Evolutionary conservation across 345 rosid genomes (phyloP).

Genomic region (Ricinus communis): DNA sequence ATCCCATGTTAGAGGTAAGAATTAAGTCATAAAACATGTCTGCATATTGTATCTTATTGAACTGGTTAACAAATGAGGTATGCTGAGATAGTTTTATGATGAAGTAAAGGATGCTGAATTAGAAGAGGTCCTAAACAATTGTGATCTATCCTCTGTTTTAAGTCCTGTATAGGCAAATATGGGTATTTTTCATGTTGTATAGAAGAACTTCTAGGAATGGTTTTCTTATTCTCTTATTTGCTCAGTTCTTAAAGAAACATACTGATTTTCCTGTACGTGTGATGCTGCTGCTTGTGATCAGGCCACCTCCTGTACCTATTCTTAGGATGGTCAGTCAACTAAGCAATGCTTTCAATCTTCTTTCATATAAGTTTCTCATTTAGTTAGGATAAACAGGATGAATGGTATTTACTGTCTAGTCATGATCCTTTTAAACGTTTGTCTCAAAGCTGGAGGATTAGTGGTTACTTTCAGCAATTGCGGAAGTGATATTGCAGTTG

Average conservation of each 20-base stretch:
- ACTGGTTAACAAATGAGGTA: neutral
- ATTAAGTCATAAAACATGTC: neutral
- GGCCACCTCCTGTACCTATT: too few relatives aligned
- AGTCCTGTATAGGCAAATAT: neutral
- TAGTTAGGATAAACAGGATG: neutral
- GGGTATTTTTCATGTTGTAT: neutral
- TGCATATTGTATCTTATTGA: neutral
- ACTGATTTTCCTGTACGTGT: neutral
- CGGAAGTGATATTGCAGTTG: neutral
- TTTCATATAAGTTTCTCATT: neutral
- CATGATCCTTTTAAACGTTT: neutral
- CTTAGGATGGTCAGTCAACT: too few relatives aligned
- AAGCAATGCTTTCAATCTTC: neutral
- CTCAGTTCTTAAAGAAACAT: too few relatives aligned
- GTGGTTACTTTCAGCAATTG: neutral
- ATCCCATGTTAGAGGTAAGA: conserved; percentile 83
- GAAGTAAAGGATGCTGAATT: neutral
- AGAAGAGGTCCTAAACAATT: neutral
- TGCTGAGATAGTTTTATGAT: neutral
- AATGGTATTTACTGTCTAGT: neutral
- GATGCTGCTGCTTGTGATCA: neutral
- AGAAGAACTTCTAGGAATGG: neutral
- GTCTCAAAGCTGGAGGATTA: neutral
- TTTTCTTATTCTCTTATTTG: neutral
- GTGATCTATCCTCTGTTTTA: neutral